A percentile compares a stretch with the other conserved stretches of the same genome.
Evolutionary conservation across 1,284 basidiomycete genomes (phyloP).

Genomic region (Leccinum angustisporum): DNA sequence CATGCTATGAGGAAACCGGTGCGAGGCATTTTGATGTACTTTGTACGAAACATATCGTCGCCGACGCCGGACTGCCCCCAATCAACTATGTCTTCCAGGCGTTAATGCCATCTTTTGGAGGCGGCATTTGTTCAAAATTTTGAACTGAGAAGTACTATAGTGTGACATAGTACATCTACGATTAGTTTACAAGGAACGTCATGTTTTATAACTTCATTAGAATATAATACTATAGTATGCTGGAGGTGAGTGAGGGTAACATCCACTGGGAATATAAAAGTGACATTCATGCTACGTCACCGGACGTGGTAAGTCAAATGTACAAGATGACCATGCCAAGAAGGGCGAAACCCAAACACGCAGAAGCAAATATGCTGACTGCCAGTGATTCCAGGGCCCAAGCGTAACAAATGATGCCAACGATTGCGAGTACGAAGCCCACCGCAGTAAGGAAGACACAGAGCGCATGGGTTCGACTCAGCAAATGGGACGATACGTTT

Average conservation of each 20-base stretch:
- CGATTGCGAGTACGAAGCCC: constrained; percentile 52
- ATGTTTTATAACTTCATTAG: background rate
- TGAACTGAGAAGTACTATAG: background rate
- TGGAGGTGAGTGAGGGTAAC: background rate
- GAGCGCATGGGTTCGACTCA: constrained; percentile 49
- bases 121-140: background rate
- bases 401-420: constrained; percentile 50
- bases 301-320: constrained; percentile 4
- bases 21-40: constrained; percentile 6
- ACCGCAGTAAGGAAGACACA: constrained; percentile 47
- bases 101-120: background rate
- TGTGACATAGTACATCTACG: background rate
- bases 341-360: constrained; percentile 36
- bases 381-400: constrained; percentile 47
- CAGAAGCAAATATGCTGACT: constrained; percentile 44
- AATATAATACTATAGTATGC: background rate
- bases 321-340: constrained; percentile 14
- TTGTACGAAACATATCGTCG: background rate
- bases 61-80: background rate
- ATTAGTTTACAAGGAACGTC: background rate
- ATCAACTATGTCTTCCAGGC: background rate
- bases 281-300: background rate
- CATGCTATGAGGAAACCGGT: background rate
- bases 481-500: constrained; percentile 42
- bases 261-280: background rate